Conservation (phyloP, 768 basidiomycete genomes). For the Tulasnella sp. region DNA sequence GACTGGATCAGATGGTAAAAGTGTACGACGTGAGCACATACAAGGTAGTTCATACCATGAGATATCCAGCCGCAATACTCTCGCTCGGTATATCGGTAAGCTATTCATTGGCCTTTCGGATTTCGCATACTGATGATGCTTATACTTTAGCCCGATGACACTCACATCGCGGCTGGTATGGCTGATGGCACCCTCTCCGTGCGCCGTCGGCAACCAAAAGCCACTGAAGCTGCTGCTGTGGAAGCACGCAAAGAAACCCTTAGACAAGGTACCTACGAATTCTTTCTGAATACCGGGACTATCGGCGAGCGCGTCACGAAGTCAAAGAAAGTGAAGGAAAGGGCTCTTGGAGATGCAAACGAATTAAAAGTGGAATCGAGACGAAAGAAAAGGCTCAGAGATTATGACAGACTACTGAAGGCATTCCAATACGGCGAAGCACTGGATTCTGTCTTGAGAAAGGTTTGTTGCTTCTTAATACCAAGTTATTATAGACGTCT, state of each 20-base stretch:
- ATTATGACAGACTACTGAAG: conserved; percentile 84
- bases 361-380: conserved; percentile 69
- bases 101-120: conserved; percentile 14
- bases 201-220: conserved; percentile 69
- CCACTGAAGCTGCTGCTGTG: conserved; percentile 36
- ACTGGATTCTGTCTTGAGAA: conserved; percentile 77
- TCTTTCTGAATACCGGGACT: conserved; percentile 43
- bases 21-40: conserved; percentile 92
- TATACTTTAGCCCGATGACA: conserved; percentile 70
- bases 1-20: conserved; percentile 96
- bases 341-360: conserved; percentile 46
- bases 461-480: conserved; percentile 36
- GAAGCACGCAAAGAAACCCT: conserved; percentile 30
- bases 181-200: conserved; percentile 97
- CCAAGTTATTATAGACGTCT: conserved; percentile 8
- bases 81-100: conserved; percentile 84
- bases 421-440: conserved; percentile 90
- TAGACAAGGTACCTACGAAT: conserved; percentile 49
- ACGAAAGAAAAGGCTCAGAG: conserved; percentile 55
- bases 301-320: conserved; percentile 40
- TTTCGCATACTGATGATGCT: neutral
- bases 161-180: conserved; percentile 95
- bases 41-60: conserved; percentile 96
- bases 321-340: conserved; percentile 34
- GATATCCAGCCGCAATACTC: conserved; percentile 86